Conservation (phyloP, 225 moss, liverwort and hornwort genomes). For the Rhytidiadelphus loreus region DNA sequence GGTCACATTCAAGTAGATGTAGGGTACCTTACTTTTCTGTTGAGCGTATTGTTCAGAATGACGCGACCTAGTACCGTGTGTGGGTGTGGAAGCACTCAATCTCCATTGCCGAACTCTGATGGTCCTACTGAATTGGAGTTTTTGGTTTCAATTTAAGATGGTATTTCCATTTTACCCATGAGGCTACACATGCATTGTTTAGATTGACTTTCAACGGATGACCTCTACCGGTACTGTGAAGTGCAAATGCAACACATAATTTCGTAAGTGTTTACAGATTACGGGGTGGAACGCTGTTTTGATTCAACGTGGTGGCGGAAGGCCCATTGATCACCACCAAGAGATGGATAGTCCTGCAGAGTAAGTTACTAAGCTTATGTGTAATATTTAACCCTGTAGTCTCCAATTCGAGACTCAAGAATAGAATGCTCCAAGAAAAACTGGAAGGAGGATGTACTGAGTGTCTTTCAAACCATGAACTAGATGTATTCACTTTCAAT, state of each 20-base stretch:
- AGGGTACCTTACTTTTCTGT: background rate
- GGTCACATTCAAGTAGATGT: background rate
- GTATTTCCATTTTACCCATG: background rate
- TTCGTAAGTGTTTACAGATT: background rate
- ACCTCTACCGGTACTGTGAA: background rate
- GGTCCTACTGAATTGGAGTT: background rate
- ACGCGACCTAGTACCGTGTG: background rate
- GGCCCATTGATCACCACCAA: background rate
- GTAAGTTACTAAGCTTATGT: background rate
- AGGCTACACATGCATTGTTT: background rate
- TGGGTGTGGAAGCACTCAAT: background rate
- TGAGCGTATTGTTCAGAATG: background rate
- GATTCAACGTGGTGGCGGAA: background rate
- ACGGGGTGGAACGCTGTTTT: background rate
- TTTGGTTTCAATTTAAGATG: background rate
- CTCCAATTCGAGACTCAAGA: background rate
- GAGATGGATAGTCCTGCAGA: background rate
- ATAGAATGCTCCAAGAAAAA: background rate
- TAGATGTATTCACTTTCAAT: background rate
- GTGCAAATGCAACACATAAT: background rate
- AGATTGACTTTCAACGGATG: background rate
- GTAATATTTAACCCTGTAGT: background rate
- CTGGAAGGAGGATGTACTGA: background rate
- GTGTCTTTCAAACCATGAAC: background rate
- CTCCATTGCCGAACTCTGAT: background rate